A percentile compares a stretch with the other conserved stretches of the same genome.
Conservation (phyloP, 1,139 yeast genomes). For the Pichia kudriavzevii region DNA sequence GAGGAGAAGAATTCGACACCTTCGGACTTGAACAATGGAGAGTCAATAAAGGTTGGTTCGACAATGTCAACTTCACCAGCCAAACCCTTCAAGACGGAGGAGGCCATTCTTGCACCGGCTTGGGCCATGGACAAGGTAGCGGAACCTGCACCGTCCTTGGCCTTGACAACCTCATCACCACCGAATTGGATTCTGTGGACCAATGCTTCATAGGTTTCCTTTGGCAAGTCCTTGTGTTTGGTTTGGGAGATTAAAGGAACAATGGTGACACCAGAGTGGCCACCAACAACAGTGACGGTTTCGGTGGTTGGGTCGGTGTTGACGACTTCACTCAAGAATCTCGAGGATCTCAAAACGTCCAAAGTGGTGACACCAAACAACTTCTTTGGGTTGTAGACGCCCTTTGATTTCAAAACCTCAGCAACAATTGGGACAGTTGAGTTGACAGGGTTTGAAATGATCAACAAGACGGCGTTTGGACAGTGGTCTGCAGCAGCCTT, state of each 20-base stretch:
- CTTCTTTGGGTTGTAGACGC: conserved; percentile 85
- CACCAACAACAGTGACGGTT: conserved; percentile 83
- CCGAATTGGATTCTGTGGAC: conserved; percentile 95
- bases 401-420: conserved; percentile 80
- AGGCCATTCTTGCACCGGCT: conserved; percentile 94
- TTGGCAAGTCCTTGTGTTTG: conserved; percentile 46
- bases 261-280: conserved; percentile 98
- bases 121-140: conserved; percentile 98
- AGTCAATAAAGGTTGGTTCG: conserved; percentile 75
- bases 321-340: conserved; percentile 71
- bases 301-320: conserved; percentile 59
- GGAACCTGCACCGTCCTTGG: conserved; percentile 98
- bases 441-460: conserved; percentile 96
- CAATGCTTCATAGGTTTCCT: conserved; percentile 55
- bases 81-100: conserved; percentile 73
- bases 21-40: conserved; percentile 75
- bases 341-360: conserved; percentile 88
- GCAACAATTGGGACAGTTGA: conserved; percentile 98
- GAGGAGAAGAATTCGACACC: conserved; percentile 92
- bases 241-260: conserved; percentile 86
- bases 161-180: conserved; percentile 98
- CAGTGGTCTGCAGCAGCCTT: conserved; percentile 78
- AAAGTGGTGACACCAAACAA: conserved; percentile 96
- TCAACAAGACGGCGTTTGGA: conserved; percentile 81
- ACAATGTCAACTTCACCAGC: conserved; percentile 61